Conservation (phyloP, 2,329 filamentous ascomycete species). For the Aspergillaceae sp. region DNA sequence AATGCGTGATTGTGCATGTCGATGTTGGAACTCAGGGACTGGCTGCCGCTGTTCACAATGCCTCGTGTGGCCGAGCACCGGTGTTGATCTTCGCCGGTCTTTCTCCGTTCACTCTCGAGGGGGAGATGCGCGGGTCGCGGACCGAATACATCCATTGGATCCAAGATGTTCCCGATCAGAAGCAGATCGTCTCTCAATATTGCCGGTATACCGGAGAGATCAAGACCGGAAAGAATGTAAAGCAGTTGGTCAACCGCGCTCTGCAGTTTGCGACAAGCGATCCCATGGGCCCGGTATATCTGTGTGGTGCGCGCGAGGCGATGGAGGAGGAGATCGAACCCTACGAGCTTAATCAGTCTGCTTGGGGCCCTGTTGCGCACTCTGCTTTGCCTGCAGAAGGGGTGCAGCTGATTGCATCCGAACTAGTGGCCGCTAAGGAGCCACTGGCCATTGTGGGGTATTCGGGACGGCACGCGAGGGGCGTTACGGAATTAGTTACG, state of each 20-base stretch:
- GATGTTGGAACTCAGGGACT: slow-evolving; percentile 75
- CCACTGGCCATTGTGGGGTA: slow-evolving; percentile 46
- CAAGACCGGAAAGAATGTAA: slow-evolving; percentile 75
- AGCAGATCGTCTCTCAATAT: slow-evolving; percentile 72
- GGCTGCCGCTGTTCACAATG: slow-evolving; percentile 70
- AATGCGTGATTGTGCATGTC: slow-evolving; percentile 71
- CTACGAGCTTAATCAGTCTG: slow-evolving; percentile 57
- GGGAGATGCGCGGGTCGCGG: slow-evolving; percentile 66
- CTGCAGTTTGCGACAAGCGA: slow-evolving; percentile 71
- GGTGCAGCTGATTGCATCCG: slow-evolving; percentile 35
- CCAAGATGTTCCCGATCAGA: slow-evolving; percentile 74
- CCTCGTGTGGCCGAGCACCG: slow-evolving; percentile 63
- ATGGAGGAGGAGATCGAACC: slow-evolving; percentile 78
- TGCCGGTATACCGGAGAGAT: slow-evolving; percentile 77
- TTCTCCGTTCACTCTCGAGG: slow-evolving; percentile 67
- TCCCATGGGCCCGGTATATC: slow-evolving; percentile 71
- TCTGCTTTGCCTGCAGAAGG: slow-evolving; percentile 49
- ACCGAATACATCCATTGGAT: slow-evolving; percentile 85
- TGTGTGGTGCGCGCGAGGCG: slow-evolving; percentile 68
- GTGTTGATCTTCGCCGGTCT: slow-evolving; percentile 71
- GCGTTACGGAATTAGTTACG: slow-evolving; percentile 37
- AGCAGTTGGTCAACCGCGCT: slow-evolving; percentile 80
- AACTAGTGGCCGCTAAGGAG: slow-evolving; percentile 39
- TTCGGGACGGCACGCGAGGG: slow-evolving; percentile 38
- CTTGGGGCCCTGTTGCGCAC: slow-evolving; percentile 64